Evolutionary conservation across 495 filamentous ascomycete genomes (phyloP), one percentile per base, ranked within the genome.

Genomic region (Podospora pseudoanserina): DNA sequence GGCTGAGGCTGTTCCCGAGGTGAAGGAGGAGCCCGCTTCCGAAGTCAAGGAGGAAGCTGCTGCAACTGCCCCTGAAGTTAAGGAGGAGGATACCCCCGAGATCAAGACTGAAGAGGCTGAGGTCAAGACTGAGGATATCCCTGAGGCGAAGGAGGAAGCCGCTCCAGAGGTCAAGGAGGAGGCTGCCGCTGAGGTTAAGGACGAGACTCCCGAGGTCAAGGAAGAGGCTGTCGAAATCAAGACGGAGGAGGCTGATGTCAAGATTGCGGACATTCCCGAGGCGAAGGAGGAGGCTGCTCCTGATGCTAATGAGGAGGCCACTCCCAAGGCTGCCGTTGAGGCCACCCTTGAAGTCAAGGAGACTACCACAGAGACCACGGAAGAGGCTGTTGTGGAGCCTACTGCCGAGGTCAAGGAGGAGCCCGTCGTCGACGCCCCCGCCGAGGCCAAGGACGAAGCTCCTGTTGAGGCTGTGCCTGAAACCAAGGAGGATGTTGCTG

Each of bases 111-210:
- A 57, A 65, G 54, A 64, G 20, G 65, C 20, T 27, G 69, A 63
- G 28, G 55, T 58, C 55, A 26, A 58, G 56, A 30, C 49, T 18
- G 27, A 18, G 30, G 30, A 27, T 5, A 28, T 39, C 5, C 55
- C 55, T 5, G 55, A 19, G 6, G 62, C 20, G 5, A 32, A 19
- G n/a, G 23, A 13, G 5, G 19, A 30, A 4, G n/a, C 67, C 60
- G 63, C 26, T 11, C 58, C 28, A n/a, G 64, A 61, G 32, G 20
- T 20, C 1, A 57, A 64, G 20, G 57, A 64, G 49, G 70, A 72
- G 28, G 15, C 65, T 63, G 58, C 55, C 55, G 3, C n/a, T 19
- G 55, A 20, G 53, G 28, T 28, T 7, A 63, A 66, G 58, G 64
- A 63, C 2, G 60, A 62, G 60, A 30, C 64, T 59, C 16, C 55